Base-by-base conservation (phyloP, 768 basidiomycete genomes). In the Lenzites betulinus region DNA sequence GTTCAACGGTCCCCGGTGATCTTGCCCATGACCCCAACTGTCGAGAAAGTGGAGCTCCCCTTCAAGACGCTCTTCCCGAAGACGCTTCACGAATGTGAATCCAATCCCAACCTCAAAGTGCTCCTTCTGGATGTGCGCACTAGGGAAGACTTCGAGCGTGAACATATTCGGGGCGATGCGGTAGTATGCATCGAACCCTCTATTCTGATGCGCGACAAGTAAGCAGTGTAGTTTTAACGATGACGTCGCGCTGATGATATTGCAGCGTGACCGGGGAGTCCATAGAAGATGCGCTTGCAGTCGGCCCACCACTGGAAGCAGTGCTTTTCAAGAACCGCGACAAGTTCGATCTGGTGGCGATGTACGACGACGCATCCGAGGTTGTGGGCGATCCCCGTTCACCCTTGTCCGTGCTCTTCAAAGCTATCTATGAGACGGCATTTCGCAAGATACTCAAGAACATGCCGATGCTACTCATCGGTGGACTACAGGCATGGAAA, bases 131-230 rank as follows among this genome's bases (percentile, higher is more conserved):
- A 97, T 71, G 84, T 95, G 20, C 82, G 95, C n/a, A 79, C 83
- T 18, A 81, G 92, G 30, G 85, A 82, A 11, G 89, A 90, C 49
- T 95, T 90, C 67, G 85, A 93, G 62, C 74, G 68, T 18, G 92
- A 88, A 54, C 86, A 89, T 60, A 89, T 97, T 59, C 83, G 79
- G 55, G 81, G 77, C 3, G 78, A 84, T 62, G 83, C 88, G 7
- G 80, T 90, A 1, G 86, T 94, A 1, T 95, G 93, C 73, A 79
- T 97, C 22, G 95, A 98, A 73, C 93, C 95, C 7, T 81, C 81
- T 1, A 84, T 96, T 5, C 78, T 93, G 22, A 67, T 79, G 58
- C 82, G 92, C 47, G 75, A 84, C 62, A 84, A 81, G 92, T 93
- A 71, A 74, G 86, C 78, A 13, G 5, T 28, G 42, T 42, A 52